phyloP scores from a whole-genome alignment of 768 basidiomycete species.

The Cystoderma amianthinum region DNA sequence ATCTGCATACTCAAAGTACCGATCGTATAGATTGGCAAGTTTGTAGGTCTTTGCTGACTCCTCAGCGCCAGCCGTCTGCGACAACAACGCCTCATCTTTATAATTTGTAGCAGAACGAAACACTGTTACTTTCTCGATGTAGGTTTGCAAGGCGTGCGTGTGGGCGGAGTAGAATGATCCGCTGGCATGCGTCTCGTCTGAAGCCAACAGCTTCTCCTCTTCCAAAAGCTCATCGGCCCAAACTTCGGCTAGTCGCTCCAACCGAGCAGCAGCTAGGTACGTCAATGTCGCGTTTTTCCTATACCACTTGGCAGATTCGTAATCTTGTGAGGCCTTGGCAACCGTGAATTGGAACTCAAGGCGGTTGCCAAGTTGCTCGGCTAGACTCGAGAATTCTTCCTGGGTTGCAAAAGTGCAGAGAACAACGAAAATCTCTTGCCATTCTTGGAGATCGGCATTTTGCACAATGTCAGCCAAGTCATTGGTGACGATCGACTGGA shows the following conservation, averaged over 20 bases:
- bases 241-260: conserved; percentile 85
- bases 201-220: conserved; percentile 60
- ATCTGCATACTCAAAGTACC: conserved; percentile 94
- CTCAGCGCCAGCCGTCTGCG: conserved; percentile 25
- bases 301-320: conserved; percentile 40
- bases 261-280: conserved; percentile 83
- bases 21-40: conserved; percentile 80
- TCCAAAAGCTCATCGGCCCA: conserved; percentile 89
- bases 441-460: conserved; percentile 90
- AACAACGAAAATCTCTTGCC: conserved; percentile 96
- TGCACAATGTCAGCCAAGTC: conserved; percentile 93
- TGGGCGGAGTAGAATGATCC: conserved; percentile 71
- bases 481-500: conserved; percentile 89
- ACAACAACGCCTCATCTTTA: conserved; percentile 61
- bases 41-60: conserved; percentile 65
- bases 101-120: conserved; percentile 86
- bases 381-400: conserved; percentile 82
- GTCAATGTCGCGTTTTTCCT: conserved; percentile 89
- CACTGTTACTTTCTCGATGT: conserved; percentile 94
- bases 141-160: conserved; percentile 82
- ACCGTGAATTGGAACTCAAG: conserved; percentile 81
- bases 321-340: conserved; percentile 39
- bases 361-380: conserved; percentile 86
- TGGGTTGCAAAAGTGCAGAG: conserved; percentile 86
- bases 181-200: conserved; percentile 28